Evolutionary conservation across 192 early-diverging fungal species (phyloP).

Genomic region (Pilobolus umbonatus): DNA sequence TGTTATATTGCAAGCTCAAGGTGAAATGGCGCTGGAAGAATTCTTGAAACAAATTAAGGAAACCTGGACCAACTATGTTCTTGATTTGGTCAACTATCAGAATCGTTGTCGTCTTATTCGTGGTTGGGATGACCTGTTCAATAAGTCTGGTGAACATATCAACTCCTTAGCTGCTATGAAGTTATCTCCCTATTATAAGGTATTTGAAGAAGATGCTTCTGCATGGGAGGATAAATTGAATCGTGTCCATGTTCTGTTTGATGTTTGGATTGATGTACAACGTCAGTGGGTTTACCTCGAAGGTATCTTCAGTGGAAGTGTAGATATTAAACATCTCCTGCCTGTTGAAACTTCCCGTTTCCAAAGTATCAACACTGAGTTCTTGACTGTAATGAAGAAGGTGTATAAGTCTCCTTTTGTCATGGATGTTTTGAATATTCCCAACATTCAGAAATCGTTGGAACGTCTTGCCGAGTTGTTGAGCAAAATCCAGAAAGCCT

Average conservation of each 20-base stretch:
- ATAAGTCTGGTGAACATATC: slow-evolving; percentile 92
- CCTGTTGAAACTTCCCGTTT: slow-evolving; percentile 96
- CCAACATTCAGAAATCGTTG: slow-evolving; percentile 92
- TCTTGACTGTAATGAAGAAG: slow-evolving; percentile 97
- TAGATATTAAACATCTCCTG: slow-evolving; percentile 95
- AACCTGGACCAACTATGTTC: slow-evolving; percentile 86
- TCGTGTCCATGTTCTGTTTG: slow-evolving; percentile 91
- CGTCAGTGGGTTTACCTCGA: slow-evolving; percentile 99
- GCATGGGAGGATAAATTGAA: slow-evolving; percentile 97
- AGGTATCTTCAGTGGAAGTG: slow-evolving; percentile 95
- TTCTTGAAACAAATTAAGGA: slow-evolving; percentile 90
- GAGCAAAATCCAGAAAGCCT: slow-evolving; percentile 94
- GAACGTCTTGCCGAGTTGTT: slow-evolving; percentile 92
- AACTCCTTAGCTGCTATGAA: slow-evolving; percentile 96
- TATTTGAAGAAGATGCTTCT: slow-evolving; percentile 95
- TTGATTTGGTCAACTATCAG: slow-evolving; percentile 97
- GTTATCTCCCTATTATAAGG: slow-evolving; percentile 94
- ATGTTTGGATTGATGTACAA: slow-evolving; percentile 99
- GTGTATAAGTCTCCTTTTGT: slow-evolving; percentile 99
- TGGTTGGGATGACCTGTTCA: slow-evolving; percentile 98
- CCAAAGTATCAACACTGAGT: slow-evolving; percentile 96
- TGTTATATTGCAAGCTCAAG: slow-evolving; percentile 88
- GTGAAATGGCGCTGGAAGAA: slow-evolving; percentile 99
- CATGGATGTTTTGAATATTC: slow-evolving; percentile 88
- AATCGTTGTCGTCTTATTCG: slow-evolving; percentile 94